phyloP scores from a whole-genome alignment of 2,329 filamentous ascomycete genomes.

The Diaporthe citri region DNA sequence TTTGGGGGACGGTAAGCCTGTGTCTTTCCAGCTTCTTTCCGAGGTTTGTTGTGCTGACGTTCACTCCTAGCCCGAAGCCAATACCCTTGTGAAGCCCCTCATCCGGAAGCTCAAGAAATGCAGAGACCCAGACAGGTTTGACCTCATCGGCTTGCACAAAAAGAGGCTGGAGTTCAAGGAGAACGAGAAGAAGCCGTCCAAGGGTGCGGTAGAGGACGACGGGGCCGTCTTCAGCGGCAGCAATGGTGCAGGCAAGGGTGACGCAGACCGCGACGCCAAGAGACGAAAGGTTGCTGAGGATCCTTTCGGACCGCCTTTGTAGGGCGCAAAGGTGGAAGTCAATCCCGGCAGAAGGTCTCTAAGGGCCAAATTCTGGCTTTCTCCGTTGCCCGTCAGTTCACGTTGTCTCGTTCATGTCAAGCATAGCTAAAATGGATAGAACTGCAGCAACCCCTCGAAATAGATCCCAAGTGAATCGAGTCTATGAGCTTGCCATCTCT shows the following conservation, averaged over 20 bases:
- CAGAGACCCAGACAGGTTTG: conserved; percentile 79
- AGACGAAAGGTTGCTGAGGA: conserved; percentile 62
- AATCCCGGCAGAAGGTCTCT: not conserved
- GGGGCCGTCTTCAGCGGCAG: conserved; percentile 60
- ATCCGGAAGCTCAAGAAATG: conserved; percentile 80
- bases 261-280: conserved; percentile 56
- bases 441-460: not conserved
- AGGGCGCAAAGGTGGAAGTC: conserved; percentile 24
- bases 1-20: conserved; percentile 64
- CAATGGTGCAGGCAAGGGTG: conserved; percentile 40
- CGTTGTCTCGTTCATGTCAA: not conserved
- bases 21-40: conserved; percentile 34
- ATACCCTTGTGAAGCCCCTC: conserved; percentile 67
- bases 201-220: conserved; percentile 53
- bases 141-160: conserved; percentile 77
- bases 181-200: conserved; percentile 50
- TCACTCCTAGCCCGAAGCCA: conserved; percentile 56
- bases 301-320: conserved; percentile 61
- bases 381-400: not conserved
- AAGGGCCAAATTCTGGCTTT: not conserved
- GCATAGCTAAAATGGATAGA: not conserved
- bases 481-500: not conserved
- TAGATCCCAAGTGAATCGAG: not conserved
- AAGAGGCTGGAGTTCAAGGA: conserved; percentile 68
- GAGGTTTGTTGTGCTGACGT: conserved; percentile 46